Evolutionary conservation across 306 rosid genomes (phyloP).

Genomic region (Dryas drummondii): DNA sequence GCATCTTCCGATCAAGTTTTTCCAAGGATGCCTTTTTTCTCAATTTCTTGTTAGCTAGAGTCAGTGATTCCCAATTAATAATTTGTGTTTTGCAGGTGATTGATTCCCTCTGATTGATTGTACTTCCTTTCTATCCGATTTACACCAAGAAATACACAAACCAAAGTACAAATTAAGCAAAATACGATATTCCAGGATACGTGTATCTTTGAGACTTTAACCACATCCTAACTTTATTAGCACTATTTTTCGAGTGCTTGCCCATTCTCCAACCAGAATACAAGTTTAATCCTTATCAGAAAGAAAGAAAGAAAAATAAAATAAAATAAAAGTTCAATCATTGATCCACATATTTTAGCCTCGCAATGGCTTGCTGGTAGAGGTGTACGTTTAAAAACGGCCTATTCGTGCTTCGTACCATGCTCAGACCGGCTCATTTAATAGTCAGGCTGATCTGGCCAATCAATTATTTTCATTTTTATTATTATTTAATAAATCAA

Average conservation of each 20-base stretch:
- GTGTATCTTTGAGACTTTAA: conserved; percentile 34
- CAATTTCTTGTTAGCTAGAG: conserved; percentile 47
- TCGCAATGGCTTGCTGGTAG: too few relatives aligned
- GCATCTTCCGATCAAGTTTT: conserved; percentile 16
- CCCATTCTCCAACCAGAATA: too few relatives aligned
- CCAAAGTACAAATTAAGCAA: conserved; percentile 21
- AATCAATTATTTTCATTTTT: too few relatives aligned
- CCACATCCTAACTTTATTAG: conserved; percentile 15
- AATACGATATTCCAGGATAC: conserved; percentile 33
- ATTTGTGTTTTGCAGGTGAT: conserved; percentile 39
- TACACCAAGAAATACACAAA: conserved; percentile 36
- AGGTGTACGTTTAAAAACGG: too few relatives aligned
- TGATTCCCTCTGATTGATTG: conserved; percentile 46
- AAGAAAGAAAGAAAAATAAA: too few relatives aligned
- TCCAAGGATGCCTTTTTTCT: conserved; percentile 1
- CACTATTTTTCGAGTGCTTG: background rate
- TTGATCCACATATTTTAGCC: too few relatives aligned
- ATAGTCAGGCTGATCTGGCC: too few relatives aligned
- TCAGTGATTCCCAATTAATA: conserved; percentile 47
- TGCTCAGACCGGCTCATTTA: too few relatives aligned
- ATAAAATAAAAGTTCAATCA: too few relatives aligned
- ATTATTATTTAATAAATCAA: too few relatives aligned
- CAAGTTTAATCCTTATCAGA: too few relatives aligned
- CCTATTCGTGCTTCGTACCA: too few relatives aligned
- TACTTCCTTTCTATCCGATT: conserved; percentile 33